Percentiles rank a stretch among this genome's conserved stretches.
These are phyloP conservation scores for Coemansia sp. DNA, from an alignment of 192 early-diverging fungal species.

Conservation along the genomic window DNA sequence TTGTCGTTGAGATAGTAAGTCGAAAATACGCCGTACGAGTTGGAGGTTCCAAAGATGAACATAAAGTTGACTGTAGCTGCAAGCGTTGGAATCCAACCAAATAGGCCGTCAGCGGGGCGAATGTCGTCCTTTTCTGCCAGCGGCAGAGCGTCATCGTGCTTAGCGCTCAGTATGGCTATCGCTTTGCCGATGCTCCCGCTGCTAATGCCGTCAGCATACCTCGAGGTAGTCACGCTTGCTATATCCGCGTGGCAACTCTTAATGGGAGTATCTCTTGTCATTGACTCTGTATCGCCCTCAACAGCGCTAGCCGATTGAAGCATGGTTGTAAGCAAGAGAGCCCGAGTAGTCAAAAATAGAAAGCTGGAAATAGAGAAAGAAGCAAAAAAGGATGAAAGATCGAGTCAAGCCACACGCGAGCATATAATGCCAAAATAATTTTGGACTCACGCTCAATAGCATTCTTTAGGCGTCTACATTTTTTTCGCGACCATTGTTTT, in stretches of 20 bases:
- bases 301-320: background rate
- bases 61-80: slow-evolving; percentile 59
- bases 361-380: background rate
- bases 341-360: background rate
- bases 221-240: background rate
- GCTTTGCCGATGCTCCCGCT: background rate
- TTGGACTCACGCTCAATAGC: background rate
- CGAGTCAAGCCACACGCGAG: background rate
- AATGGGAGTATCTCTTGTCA: background rate
- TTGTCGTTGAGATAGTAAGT: slow-evolving; percentile 49
- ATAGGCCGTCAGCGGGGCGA: slow-evolving; percentile 29
- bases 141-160: background rate
- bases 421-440: background rate
- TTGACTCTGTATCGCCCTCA: background rate
- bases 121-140: background rate
- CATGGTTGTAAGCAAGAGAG: background rate
- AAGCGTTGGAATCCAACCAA: slow-evolving; percentile 46
- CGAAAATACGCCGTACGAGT: slow-evolving; percentile 49
- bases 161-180: slow-evolving; percentile 2
- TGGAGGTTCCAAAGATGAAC: slow-evolving; percentile 41
- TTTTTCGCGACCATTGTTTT: background rate
- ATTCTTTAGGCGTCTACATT: too few species aligned
- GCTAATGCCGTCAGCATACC: background rate
- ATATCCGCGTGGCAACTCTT: background rate
- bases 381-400: background rate